phyloP scores from a whole-genome alignment of 495 filamentous ascomycete species.

The Xylaria venustula region DNA sequence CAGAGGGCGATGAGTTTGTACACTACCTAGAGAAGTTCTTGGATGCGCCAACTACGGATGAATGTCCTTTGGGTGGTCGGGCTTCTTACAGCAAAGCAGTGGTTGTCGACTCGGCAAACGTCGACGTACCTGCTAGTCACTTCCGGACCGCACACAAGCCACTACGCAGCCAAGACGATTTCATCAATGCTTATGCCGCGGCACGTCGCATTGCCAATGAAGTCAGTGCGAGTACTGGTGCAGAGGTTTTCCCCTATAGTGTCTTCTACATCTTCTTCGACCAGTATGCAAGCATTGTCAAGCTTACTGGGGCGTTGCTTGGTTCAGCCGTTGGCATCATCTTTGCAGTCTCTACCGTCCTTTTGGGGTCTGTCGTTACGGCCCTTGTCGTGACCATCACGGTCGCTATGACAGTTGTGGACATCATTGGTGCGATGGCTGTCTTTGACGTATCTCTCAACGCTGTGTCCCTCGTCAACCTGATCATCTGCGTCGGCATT shows the following conservation, averaged over 20 bases:
- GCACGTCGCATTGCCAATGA: slow-evolving; percentile 83
- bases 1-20: slow-evolving; percentile 85
- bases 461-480: slow-evolving; percentile 92
- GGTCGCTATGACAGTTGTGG: slow-evolving; percentile 89
- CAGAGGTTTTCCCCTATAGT: slow-evolving; percentile 89
- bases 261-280: slow-evolving; percentile 99
- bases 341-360: slow-evolving; percentile 68
- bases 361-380: slow-evolving; percentile 82
- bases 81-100: slow-evolving; percentile 85
- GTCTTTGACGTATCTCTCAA: slow-evolving; percentile 87
- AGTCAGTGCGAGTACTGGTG: slow-evolving; percentile 63
- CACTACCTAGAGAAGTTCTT: slow-evolving; percentile 83
- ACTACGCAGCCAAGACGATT: slow-evolving; percentile 84
- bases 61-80: slow-evolving; percentile 83
- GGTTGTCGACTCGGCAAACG: slow-evolving; percentile 65
- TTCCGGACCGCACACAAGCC: slow-evolving; percentile 89
- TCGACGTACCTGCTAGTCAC: slow-evolving; percentile 75
- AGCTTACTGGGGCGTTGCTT: slow-evolving; percentile 72
- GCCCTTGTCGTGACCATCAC: slow-evolving; percentile 78
- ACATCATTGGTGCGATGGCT: slow-evolving; percentile 94
- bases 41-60: slow-evolving; percentile 69
- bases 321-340: slow-evolving; percentile 82
- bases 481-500: slow-evolving; percentile 96
- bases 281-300: slow-evolving; percentile 85
- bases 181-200: slow-evolving; percentile 84